Evolutionary conservation across 345 rosid species (phyloP).

Genomic region (Dipteronia sinensis): DNA sequence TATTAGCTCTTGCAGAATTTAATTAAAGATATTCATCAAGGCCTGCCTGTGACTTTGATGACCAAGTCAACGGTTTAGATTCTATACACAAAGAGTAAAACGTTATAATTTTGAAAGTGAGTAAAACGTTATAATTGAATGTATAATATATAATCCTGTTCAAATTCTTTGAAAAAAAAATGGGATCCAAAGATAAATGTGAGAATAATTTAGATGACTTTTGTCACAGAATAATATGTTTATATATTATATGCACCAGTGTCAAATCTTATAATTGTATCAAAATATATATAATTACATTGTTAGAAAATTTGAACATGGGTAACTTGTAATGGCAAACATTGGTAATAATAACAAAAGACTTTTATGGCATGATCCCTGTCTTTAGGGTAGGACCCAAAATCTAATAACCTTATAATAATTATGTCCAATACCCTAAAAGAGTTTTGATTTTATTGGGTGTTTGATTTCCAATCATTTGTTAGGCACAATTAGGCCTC

Average conservation of each 20-base stretch:
- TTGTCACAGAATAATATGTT: slow-evolving; percentile 45
- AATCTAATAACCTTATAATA: slow-evolving; percentile 20
- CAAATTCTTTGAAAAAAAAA: background rate
- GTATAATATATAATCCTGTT: background rate
- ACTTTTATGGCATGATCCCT: slow-evolving; percentile 45
- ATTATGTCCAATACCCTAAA: slow-evolving; percentile 21
- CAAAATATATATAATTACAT: slow-evolving; percentile 23
- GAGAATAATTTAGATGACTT: slow-evolving; percentile 16
- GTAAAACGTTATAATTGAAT: background rate
- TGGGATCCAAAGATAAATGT: background rate
- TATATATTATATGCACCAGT: slow-evolving; percentile 32
- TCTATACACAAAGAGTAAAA: too few relatives aligned
- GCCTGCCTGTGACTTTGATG: too few relatives aligned
- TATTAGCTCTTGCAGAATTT: too few relatives aligned
- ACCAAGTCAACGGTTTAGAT: too few relatives aligned
- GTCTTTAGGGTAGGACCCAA: slow-evolving; percentile 40
- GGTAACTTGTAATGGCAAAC: slow-evolving; percentile 69
- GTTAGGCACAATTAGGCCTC: background rate
- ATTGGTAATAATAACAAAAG: slow-evolving; percentile 49
- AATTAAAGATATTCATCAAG: too few relatives aligned
- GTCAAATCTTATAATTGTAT: slow-evolving; percentile 43
- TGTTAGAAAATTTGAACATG: slow-evolving; percentile 24
- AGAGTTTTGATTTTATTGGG: slow-evolving; percentile 24
- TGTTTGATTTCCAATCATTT: slow-evolving; percentile 15
- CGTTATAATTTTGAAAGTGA: too few relatives aligned